Conservation (phyloP, 2,329 filamentous ascomycete species). For the Didymosphaeria variabile region DNA sequence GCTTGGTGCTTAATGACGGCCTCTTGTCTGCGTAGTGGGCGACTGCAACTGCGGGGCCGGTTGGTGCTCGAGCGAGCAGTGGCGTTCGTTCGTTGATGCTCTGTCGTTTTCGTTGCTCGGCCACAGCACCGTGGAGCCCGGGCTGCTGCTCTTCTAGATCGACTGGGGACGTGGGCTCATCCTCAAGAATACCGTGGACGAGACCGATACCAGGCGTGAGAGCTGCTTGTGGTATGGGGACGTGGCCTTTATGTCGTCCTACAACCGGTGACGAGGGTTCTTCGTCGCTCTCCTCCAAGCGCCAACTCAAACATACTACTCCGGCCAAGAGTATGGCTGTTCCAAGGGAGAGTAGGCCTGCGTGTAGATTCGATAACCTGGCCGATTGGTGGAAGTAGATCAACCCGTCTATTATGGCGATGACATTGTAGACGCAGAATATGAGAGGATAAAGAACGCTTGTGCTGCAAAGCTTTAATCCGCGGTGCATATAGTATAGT, state of each 20-base stretch:
- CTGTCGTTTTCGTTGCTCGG: conserved; percentile 38
- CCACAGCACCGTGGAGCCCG: conserved; percentile 36
- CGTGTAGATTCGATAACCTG: conserved; percentile 77
- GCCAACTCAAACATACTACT: conserved; percentile 92
- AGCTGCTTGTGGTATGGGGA: conserved; percentile 65
- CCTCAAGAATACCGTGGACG: conserved; percentile 74
- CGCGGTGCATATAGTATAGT: conserved; percentile 93
- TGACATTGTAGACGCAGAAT: conserved; percentile 99
- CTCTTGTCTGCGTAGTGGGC: conserved; percentile 35
- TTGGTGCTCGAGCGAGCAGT: conserved; percentile 44
- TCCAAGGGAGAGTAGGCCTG: conserved; percentile 83
- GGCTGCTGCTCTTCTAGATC: conserved; percentile 41
- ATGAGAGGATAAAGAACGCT: conserved; percentile 96
- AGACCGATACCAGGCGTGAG: conserved; percentile 85
- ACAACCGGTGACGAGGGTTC: conserved; percentile 58
- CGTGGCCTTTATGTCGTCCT: conserved; percentile 47
- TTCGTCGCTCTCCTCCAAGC: conserved; percentile 78
- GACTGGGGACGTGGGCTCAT: conserved; percentile 48
- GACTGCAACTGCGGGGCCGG: conserved; percentile 40
- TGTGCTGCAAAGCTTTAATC: conserved; percentile 92
- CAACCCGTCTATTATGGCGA: conserved; percentile 94
- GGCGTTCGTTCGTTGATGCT: conserved; percentile 48
- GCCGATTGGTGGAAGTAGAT: conserved; percentile 96
- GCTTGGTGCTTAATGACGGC: conserved; percentile 28
- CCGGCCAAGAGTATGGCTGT: conserved; percentile 86